Base-by-base conservation (phyloP, 1,284 basidiomycete genomes). In the Cutaneotrichosporon mucoides region DNA sequence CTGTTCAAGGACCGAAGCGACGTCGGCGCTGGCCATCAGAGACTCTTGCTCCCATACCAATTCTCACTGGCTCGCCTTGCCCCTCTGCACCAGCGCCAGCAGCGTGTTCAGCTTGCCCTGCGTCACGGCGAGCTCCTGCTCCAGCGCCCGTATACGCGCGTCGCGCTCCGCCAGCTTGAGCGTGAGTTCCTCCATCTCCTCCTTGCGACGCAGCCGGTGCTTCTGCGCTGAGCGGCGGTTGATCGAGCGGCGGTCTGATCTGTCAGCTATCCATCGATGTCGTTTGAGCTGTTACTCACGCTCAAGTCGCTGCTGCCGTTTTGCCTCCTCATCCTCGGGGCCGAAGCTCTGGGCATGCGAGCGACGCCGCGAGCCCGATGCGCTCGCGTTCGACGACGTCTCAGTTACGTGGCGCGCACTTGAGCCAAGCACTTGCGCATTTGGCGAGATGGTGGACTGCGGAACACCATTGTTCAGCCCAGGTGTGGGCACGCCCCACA, bases 141-240 rank as follows among this genome's bases (percentile, higher is more conserved):
- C 54, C 6, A 66, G 60, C 37, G 40, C 15, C 45, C 47, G 38
- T 38, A 66, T 63, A 41, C 43, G 41, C 38, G 45, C 33, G 57
- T 63, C 61, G 45, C 57, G 55, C 46, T 61, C 57, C 2, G 59
- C 55, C 15, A 66, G 49, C 57, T 57, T 42, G 11, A 35, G 41
- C 13, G 55, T 53, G 40, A 61, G 53, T 15, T 51, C 50, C 53
- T 61, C 62, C 45, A 63, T 55, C 57, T 66, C 64, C 53, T 61
- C 64, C 42, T 66, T 66, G 15, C 64, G 57, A 5, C 62, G 51
- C 48, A 63, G 45, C 16, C 64, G 64, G 60, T 63, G 61, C 52
- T 63, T 66, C 56, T 63, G 64, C 13, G 64, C 64, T 8, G 61
- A 63, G 12, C 59, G 56, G 41, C 64, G 59, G 51, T 66, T 66